Percentiles rank a stretch among this genome's conserved stretches.
Conservation (phyloP, 2,329 filamentous ascomycete species). For the Venturia aucupariae region DNA sequence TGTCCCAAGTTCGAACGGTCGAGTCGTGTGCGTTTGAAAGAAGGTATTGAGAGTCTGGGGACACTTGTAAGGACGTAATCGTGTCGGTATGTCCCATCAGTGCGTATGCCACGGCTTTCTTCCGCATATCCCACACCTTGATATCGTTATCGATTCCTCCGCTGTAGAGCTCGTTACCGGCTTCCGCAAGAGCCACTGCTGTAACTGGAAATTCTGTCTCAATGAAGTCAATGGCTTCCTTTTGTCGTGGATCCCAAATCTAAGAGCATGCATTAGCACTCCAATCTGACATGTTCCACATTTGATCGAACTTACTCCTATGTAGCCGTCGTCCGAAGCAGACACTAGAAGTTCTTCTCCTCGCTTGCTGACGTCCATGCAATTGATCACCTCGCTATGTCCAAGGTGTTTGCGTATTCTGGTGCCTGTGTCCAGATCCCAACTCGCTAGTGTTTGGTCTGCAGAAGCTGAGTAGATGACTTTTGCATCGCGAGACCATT, state of each 20-base stretch:
- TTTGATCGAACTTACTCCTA: conserved; percentile 46
- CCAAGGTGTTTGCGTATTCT: conserved; percentile 86
- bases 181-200: conserved; percentile 81
- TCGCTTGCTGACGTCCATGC: conserved; percentile 76
- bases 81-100: conserved; percentile 88
- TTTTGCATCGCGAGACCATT: conserved; percentile 92
- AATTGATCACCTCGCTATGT: conserved; percentile 93
- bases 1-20: conserved; percentile 91
- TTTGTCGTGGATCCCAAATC: conserved; percentile 90
- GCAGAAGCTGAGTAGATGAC: conserved; percentile 88
- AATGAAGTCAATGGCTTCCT: conserved; percentile 78
- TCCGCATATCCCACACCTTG: conserved; percentile 92
- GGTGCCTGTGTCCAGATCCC: conserved; percentile 87
- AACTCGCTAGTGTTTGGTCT: conserved; percentile 86
- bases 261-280: conserved; percentile 17
- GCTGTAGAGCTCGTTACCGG: conserved; percentile 89
- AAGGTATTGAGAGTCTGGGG: conserved; percentile 82
- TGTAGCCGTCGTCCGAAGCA: conserved; percentile 85
- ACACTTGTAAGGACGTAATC: conserved; percentile 81
- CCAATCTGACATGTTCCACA: background rate
- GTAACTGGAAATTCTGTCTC: conserved; percentile 90
- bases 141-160: conserved; percentile 97
- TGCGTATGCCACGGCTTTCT: conserved; percentile 78
- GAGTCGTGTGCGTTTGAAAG: conserved; percentile 91
- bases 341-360: conserved; percentile 87